Evolutionary conservation across 495 filamentous ascomycete genomes (phyloP), one percentile per base, ranked within the genome.

Genomic region (Talaromyces stipitatus): DNA sequence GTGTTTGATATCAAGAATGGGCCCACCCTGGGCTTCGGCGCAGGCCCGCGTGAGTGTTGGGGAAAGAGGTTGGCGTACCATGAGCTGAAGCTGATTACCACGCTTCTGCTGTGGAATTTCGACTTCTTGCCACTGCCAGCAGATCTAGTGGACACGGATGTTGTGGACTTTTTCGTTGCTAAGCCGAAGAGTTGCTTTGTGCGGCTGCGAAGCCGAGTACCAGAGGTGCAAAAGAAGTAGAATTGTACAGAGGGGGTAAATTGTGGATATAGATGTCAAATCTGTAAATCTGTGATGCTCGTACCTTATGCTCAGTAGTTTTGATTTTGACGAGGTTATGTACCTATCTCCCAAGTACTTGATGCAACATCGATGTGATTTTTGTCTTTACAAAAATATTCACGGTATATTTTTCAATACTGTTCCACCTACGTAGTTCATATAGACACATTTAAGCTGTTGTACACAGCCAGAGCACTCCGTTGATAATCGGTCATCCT

Each of bases 101-200:
- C 65, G 0, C 28, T 73, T 36, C 33, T 73, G 10, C 38, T 76
- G 7, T 75, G 69, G 72, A 62, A 68, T 18, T 75, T 78, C 29
- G 50, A 67, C 32, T 54, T 74, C 36, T 50, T 61, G 28, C 27
- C 32, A n/a, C 14, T n/a, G 22, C 48, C 56, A 24, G n/a, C 45
- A 10, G 16, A 18, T n/a, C n/a, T 20, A 8, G 10, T 18, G 45
- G 23, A 48, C 16, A 48, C 23, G 8, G 45, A 18, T 24, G 45
- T 18, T 7, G 30, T 33, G 6, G 16, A 48, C 16, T 20, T 20
- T 18, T 18, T 48, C 10, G 16, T 48, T 18, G 23, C 16, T 20
- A 48, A 24, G n/a, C 45, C 45, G 16, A 18, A 48, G 45, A 48
- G 8, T 5, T 48, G 45, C 45, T 48, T 20, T 18, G 45, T 48